These are phyloP conservation scores for Sporobolomyces pararoseus DNA, from an alignment of 768 basidiomycete genomes.

Conservation along the genomic window DNA sequence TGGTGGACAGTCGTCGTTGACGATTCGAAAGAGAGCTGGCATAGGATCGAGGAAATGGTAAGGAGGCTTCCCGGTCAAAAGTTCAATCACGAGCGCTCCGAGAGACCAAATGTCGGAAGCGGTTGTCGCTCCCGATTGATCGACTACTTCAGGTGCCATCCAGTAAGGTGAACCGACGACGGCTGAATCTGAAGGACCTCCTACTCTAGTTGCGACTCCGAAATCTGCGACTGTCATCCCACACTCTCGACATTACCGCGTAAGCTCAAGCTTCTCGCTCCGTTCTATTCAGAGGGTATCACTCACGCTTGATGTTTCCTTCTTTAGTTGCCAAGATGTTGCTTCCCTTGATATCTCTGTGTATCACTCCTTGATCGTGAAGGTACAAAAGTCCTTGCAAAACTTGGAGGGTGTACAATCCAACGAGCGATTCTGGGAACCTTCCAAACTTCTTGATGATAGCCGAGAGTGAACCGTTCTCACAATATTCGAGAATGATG, in stretches of 20 bases:
- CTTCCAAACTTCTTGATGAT: conserved; percentile 97
- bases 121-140: conserved; percentile 93
- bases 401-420: conserved; percentile 93
- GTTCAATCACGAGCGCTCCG: conserved; percentile 95
- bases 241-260: conserved; percentile 48
- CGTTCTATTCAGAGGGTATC: no score
- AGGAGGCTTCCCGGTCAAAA: conserved; percentile 85
- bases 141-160: conserved; percentile 99
- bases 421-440: conserved; percentile 94
- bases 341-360: conserved; percentile 97
- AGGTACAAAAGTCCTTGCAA: conserved; percentile 92
- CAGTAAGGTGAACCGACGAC: conserved; percentile 98
- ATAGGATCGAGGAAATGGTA: conserved; percentile 95
- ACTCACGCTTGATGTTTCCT: conserved; percentile 76
- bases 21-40: conserved; percentile 97
- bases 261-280: no score
- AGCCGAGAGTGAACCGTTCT: conserved; percentile 93
- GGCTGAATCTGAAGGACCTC: conserved; percentile 73
- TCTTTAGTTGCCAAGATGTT: conserved; percentile 99
- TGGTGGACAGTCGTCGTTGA: conserved; percentile 94
- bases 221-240: conserved; percentile 97
- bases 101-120: conserved; percentile 90
- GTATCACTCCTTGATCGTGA: conserved; percentile 98
- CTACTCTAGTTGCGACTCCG: conserved; percentile 81
- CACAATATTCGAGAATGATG: conserved; percentile 98